Evolutionary conservation across 306 rosid genomes (phyloP).

Genomic region (Dalbergia oliveri): DNA sequence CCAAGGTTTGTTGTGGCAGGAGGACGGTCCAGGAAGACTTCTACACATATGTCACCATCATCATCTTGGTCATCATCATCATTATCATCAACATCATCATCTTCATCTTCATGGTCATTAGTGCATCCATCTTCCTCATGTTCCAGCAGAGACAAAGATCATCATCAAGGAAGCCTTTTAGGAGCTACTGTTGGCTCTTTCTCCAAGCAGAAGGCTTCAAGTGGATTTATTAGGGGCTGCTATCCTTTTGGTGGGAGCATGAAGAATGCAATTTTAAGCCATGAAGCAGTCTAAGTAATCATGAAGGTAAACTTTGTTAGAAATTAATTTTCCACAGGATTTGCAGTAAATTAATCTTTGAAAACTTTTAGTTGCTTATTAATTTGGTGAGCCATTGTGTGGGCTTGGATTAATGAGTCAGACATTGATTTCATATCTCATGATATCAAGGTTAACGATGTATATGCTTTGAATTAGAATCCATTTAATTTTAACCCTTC

Average conservation of each 20-base stretch:
- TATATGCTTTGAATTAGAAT: slow-evolving; percentile 36
- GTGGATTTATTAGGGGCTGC: slow-evolving; percentile 38
- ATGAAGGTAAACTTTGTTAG: slow-evolving; percentile 25
- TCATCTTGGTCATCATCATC: slow-evolving; percentile 19
- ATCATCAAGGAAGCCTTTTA: slow-evolving; percentile 33
- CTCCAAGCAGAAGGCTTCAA: slow-evolving; percentile 31
- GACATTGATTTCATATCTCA: slow-evolving; percentile 28
- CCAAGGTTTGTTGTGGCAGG: slow-evolving; percentile 5
- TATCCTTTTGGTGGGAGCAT: slow-evolving; percentile 25
- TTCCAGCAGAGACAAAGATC: not conserved
- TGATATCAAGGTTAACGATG: slow-evolving; percentile 36
- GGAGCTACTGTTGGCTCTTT: not conserved
- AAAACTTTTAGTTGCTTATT: slow-evolving; percentile 16
- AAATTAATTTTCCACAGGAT: slow-evolving; percentile 10
- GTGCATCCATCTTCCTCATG: slow-evolving; percentile 33
- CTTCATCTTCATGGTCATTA: slow-evolving; percentile 31
- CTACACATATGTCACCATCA: slow-evolving; percentile 36
- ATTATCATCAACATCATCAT: not conserved
- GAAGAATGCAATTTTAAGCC: slow-evolving; percentile 34
- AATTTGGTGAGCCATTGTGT: not conserved
- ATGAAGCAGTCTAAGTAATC: slow-evolving; percentile 4
- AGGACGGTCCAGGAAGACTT: slow-evolving; percentile 30
- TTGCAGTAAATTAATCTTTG: slow-evolving; percentile 8
- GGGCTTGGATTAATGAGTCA: slow-evolving; percentile 4
- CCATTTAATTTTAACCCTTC: not conserved